Evolutionary conservation across 2,329 filamentous ascomycete genomes (phyloP), one percentile per base, ranked within the genome.

Genomic region (Apiospora sp.): DNA sequence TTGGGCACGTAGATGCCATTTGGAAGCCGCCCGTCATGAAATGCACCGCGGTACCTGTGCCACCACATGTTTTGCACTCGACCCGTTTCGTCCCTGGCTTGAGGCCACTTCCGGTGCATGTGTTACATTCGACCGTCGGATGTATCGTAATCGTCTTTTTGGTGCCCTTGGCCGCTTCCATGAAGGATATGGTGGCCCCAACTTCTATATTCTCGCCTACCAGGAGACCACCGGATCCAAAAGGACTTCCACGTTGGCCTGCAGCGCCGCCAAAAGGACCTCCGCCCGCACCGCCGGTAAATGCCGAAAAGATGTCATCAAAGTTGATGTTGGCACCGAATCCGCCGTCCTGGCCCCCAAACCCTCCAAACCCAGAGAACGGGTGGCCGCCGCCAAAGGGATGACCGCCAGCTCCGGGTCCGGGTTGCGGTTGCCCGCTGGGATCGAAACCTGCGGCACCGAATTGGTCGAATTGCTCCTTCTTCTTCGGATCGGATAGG

Each of bases 141-240:
- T 92, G 94, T 77, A 98, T 93, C 76, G 88, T 90, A 73, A 99
- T 94, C n/a, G 95, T 93, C 84, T 98, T 97, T 79, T 87, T 92
- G 10, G 93, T 92, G 48, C 96, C 96, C 83, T 97, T 98, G 13
- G 96, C 96, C 8, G 96, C 94, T 80, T 99, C 96, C 91, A 96
- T 93, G 83, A 99, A 99, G 0, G 93, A 95, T 77, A 99, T 96
- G 81, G 90, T 96, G 69, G 94, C 92, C 83, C 98, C 94, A 34
- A 98, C 93, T 82, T 98, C 96, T 78, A 99, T 98, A 81, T 97
- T 95, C 75, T 98, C 95, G 74, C 96, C 96, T n/a, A 98, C 92
- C 77, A 97, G 81, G 27, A 97, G 90, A 81, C 97, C 92, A 78
- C 94, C 86, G 76, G 87, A 90, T 12, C 58, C 30, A 80, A 96